A percentile compares a stretch with the other conserved stretches of the same genome.
These are phyloP conservation scores for Cyclotella kingstonii DNA, from an alignment of 108 stramenopile genomes.

Conservation along the genomic window DNA sequence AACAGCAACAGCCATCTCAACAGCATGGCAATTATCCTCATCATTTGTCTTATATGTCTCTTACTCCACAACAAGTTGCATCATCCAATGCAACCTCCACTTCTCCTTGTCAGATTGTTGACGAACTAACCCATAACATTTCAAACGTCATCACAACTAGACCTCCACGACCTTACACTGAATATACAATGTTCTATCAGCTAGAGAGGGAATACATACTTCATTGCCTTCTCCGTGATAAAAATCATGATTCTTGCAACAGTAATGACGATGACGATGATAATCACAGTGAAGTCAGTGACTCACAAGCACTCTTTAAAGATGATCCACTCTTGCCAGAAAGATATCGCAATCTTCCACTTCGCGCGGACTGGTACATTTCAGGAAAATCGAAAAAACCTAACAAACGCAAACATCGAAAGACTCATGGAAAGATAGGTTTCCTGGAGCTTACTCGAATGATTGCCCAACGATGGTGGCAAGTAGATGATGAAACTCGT, in stretches of 20 bases:
- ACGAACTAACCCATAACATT: not conserved
- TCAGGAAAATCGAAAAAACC: slow-evolving; percentile 38
- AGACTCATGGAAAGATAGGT: slow-evolving; percentile 78
- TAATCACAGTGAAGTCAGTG: no score
- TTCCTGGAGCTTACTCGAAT: slow-evolving; percentile 70
- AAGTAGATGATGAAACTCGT: slow-evolving; percentile 35
- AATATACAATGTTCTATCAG: slow-evolving; percentile 50
- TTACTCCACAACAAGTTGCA: not conserved
- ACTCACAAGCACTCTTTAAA: slow-evolving; percentile 18
- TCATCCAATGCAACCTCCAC: no score
- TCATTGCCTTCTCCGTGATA: slow-evolving; percentile 20
- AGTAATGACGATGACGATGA: no score
- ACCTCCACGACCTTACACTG: slow-evolving; percentile 45
- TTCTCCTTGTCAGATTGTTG: not conserved
- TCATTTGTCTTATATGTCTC: not conserved
- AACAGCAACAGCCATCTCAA: not conserved
- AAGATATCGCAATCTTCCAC: slow-evolving; percentile 37
- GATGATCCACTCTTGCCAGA: slow-evolving; percentile 44
- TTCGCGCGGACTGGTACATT: slow-evolving; percentile 45
- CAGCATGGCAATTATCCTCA: not conserved
- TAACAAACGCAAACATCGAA: slow-evolving; percentile 55
- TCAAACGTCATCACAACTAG: slow-evolving; percentile 24
- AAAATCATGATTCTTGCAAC: slow-evolving; percentile 5
- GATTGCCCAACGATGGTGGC: slow-evolving; percentile 61
- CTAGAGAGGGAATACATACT: slow-evolving; percentile 43